Conservation (phyloP, 768 basidiomycete species). For the Hirschioporus abietinus region DNA sequence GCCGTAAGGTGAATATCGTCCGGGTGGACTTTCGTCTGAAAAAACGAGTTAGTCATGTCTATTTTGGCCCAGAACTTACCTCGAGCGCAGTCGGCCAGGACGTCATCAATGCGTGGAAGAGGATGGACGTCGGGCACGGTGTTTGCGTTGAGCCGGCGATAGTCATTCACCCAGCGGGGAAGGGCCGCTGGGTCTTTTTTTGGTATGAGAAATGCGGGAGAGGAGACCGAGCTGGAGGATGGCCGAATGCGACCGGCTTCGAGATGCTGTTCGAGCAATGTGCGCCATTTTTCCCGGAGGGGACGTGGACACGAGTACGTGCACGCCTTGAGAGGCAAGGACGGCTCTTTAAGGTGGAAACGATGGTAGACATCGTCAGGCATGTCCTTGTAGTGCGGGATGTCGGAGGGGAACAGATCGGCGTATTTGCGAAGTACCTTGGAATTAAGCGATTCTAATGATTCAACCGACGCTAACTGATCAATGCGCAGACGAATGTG, state of each 20-base stretch:
- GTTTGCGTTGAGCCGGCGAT: slow-evolving; percentile 26
- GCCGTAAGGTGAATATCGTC: slow-evolving; percentile 7
- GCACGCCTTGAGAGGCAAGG: slow-evolving; percentile 17
- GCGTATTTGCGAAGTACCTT: slow-evolving; percentile 11
- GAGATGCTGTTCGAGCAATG: slow-evolving; percentile 28
- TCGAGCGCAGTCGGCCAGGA: slow-evolving; percentile 29
- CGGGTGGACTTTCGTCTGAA: slow-evolving; percentile 10
- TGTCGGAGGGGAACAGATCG: slow-evolving; percentile 10
- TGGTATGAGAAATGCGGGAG: slow-evolving; percentile 33
- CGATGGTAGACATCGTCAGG: slow-evolving; percentile 15
- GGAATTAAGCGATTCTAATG: background rate
- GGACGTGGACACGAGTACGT: slow-evolving; percentile 30
- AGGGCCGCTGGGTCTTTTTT: slow-evolving; percentile 24
- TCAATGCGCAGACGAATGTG: slow-evolving; percentile 14
- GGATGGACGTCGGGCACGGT: slow-evolving; percentile 23
- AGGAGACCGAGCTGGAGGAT: slow-evolving; percentile 25
- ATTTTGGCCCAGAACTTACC: slow-evolving; percentile 32
- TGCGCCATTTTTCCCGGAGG: slow-evolving; percentile 28
- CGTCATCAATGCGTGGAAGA: slow-evolving; percentile 23
- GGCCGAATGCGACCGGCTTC: slow-evolving; percentile 25
- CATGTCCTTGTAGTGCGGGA: slow-evolving; percentile 21
- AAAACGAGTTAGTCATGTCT: slow-evolving; percentile 34
- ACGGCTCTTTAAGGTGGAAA: slow-evolving; percentile 24
- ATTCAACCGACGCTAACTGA: slow-evolving; percentile 5
- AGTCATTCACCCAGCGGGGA: slow-evolving; percentile 34